Conservation (phyloP, 1,284 basidiomycete species). For the Fomitopsis pinicola region DNA sequence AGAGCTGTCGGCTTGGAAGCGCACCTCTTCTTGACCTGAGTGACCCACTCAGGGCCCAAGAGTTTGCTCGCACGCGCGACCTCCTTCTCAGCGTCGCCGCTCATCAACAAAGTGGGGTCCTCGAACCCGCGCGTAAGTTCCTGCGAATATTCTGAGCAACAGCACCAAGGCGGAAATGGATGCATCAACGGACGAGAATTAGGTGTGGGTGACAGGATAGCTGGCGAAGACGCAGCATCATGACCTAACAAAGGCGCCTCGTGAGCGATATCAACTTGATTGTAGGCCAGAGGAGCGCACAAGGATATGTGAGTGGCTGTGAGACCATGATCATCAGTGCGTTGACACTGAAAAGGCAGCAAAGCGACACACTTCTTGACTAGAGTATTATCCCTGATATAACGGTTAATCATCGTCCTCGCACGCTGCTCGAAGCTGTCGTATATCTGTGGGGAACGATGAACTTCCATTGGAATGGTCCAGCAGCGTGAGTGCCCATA, state of each 20-base stretch:
- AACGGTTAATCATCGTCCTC: conserved; percentile 52
- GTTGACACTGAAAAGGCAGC: background rate
- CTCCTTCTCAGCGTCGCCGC: conserved; percentile 48
- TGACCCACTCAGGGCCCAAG: conserved; percentile 54
- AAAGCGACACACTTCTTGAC: conserved; percentile 50
- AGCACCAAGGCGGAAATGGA: background rate
- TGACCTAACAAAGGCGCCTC: conserved; percentile 33
- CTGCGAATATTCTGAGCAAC: conserved; percentile 16
- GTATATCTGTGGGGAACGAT: conserved; percentile 43
- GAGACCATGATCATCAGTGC: background rate
- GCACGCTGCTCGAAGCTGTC: conserved; percentile 51
- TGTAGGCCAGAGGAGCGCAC: conserved; percentile 24
- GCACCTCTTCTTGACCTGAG: conserved; percentile 36
- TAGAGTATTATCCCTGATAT: conserved; percentile 51
- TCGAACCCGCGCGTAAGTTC: conserved; percentile 39
- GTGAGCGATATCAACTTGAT: background rate
- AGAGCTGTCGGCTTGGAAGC: background rate
- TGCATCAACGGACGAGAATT: conserved; percentile 41
- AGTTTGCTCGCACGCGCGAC: conserved; percentile 47
- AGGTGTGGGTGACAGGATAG: conserved; percentile 64
- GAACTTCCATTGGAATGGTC: background rate
- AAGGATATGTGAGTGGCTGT: conserved; percentile 47
- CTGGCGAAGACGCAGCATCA: conserved; percentile 67
- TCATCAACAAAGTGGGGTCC: conserved; percentile 47
- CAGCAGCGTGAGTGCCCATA: conserved; percentile 20